Percentiles rank a stretch among this genome's conserved stretches.
Conservation (phyloP, 1,139 yeast genomes). For the Pichia sp. region DNA sequence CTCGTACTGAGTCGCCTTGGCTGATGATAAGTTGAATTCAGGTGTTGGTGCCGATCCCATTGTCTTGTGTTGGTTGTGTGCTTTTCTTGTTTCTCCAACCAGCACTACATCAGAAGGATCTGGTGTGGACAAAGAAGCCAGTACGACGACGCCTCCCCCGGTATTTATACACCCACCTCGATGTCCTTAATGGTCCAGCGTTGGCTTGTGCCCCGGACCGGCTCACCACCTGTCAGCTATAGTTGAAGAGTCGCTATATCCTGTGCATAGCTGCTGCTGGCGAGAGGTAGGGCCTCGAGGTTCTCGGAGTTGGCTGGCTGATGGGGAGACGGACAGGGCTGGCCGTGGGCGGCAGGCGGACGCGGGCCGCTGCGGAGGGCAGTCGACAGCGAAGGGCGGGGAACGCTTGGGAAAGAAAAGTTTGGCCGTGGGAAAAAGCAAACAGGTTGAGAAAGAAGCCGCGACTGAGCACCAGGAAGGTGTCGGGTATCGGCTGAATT, state of each 20-base stretch:
- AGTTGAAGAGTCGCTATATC: constrained; percentile 18
- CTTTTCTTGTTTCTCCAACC: background rate
- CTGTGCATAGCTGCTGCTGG: constrained; percentile 16
- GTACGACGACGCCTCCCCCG: too few species aligned
- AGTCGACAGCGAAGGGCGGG: background rate
- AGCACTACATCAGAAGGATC: too few species aligned
- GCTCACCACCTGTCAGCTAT: constrained; percentile 11
- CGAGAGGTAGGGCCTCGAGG: background rate
- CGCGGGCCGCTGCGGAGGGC: background rate
- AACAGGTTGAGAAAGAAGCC: too few species aligned
- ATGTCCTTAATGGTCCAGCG: background rate
- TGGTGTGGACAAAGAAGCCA: too few species aligned
- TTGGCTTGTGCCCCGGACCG: background rate
- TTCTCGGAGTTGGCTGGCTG: background rate
- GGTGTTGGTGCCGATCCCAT: constrained; percentile 20
- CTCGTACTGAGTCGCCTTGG: constrained; percentile 66
- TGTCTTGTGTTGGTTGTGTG: background rate
- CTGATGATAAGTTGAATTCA: constrained; percentile 53
- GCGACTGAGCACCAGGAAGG: too few species aligned
- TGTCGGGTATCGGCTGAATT: too few species aligned
- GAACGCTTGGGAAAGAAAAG: too few species aligned
- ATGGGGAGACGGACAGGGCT: too few species aligned
- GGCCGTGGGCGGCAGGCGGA: background rate
- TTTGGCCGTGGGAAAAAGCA: too few species aligned
- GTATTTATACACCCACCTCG: too few species aligned